Evolutionary conservation across 2,329 filamentous ascomycete genomes (phyloP), one percentile per base, ranked within the genome.

Genomic region (Cryphonectria radicalis): DNA sequence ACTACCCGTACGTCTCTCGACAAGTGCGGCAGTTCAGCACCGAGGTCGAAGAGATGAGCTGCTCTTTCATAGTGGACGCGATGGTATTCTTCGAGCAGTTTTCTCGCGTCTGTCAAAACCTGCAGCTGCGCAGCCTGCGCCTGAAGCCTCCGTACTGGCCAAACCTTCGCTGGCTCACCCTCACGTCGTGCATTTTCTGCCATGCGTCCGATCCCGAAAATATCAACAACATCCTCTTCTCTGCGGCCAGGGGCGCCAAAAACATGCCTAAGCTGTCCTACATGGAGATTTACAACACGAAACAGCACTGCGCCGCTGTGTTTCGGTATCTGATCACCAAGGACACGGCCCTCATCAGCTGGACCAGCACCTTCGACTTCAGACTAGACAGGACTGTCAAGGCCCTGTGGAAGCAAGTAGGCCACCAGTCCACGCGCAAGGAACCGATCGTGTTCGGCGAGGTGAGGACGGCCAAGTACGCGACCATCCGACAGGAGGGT

Each of bases 251-350:
- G 1, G 77, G 75, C 1, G 77, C 77, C 11, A 75, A 70, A 64
- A 72, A 74, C 55, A 78, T 78, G 77, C 77, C 77, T 4, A 66
- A 63, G 40, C 67, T 78, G 59, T 70, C 73, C 32, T 62, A 76
- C 28, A 72, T 78, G 72, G 77, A 78, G 71, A 63, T 78, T 3
- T 78, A 76, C 66, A 77, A 76, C 68, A 76, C 74, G n/a, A 76
- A 75, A 74, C 57, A 65, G 68, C 28, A 70, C 69, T 59, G 74
- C 59, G 76, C 73, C 28, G 77, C 74, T 55, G 73, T 76, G 35
- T 78, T 78, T 74, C 75, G 76, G 59, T 78, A 78, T 70, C 66
- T 72, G 42, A 73, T 74, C 11, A 70, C 62, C 32, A 50, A 65
- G 64, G 55, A 66, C 17, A 66, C 50, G 35, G 71, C 72, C 35